Conservation (phyloP, 2,329 filamentous ascomycete genomes). For the Colletotrichum sp. region DNA sequence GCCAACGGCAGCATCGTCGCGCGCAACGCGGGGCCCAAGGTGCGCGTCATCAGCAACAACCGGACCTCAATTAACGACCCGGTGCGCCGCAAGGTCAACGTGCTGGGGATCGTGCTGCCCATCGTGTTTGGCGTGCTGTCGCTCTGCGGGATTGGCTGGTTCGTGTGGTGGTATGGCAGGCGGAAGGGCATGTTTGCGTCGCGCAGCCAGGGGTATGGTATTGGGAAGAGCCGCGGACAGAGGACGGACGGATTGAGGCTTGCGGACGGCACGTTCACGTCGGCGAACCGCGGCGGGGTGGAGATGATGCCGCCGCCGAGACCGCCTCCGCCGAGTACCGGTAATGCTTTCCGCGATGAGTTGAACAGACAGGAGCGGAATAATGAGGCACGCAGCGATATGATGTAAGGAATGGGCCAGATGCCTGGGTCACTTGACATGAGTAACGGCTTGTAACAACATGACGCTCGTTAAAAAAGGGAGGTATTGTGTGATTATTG, state of each 20-base stretch:
- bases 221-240: slow-evolving; percentile 17
- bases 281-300: slow-evolving; percentile 9
- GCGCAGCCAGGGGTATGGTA: slow-evolving; percentile 17
- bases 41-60: slow-evolving; percentile 5
- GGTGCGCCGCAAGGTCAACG: background rate
- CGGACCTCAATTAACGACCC: background rate
- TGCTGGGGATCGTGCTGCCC: slow-evolving; percentile 15
- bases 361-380: slow-evolving; percentile 17
- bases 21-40: slow-evolving; percentile 12
- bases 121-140: slow-evolving; percentile 16
- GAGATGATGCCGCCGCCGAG: slow-evolving; percentile 20
- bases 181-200: slow-evolving; percentile 11
- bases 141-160: slow-evolving; percentile 4
- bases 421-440: background rate
- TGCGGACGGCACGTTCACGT: slow-evolving; percentile 8
- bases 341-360: slow-evolving; percentile 20
- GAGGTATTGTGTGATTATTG: background rate
- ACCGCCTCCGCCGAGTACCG: background rate
- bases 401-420: background rate
- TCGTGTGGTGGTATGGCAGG: slow-evolving; percentile 18
- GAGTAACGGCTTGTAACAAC: background rate
- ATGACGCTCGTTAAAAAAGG: background rate
- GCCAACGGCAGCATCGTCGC: slow-evolving; percentile 5
- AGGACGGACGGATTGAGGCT: slow-evolving; percentile 3
- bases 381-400: background rate